Percentiles rank a stretch among this genome's conserved stretches.
phyloP scores from a whole-genome alignment of 805 yeast genomes.

The Yamadazyma olivae region DNA sequence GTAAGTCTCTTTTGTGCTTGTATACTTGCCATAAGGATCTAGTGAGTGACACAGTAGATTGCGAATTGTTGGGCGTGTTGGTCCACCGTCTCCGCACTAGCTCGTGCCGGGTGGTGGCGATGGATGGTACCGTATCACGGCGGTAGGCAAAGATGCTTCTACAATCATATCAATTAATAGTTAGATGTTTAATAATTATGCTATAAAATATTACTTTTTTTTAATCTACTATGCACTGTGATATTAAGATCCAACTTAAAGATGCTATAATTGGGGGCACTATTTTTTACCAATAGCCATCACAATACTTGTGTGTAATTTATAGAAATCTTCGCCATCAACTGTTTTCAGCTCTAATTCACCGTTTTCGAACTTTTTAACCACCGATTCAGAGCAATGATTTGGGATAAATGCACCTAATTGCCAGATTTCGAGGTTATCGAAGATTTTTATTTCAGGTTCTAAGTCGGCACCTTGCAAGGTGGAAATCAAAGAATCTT shows the following conservation, averaged over 20 bases:
- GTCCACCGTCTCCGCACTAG: too few species aligned
- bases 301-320: slow-evolving; percentile 19
- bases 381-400: slow-evolving; percentile 18
- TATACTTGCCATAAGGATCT: slow-evolving; percentile 34
- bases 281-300: slow-evolving; percentile 25
- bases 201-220: too few species aligned
- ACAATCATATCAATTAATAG: too few species aligned
- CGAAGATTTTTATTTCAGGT: slow-evolving; percentile 16
- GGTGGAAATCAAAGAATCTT: slow-evolving; percentile 20
- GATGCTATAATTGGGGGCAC: too few species aligned
- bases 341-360: slow-evolving; percentile 12
- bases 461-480: slow-evolving; percentile 18
- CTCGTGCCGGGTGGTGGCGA: too few species aligned
- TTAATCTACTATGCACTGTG: too few species aligned
- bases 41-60: too few species aligned
- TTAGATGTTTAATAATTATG: too few species aligned
- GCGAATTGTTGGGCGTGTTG: too few species aligned
- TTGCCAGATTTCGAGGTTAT: slow-evolving; percentile 19
- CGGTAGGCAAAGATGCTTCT: too few species aligned
- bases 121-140: too few species aligned
- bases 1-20: slow-evolving; percentile 53
- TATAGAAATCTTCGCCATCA: slow-evolving; percentile 10
- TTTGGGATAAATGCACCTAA: slow-evolving; percentile 18
- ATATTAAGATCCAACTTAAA: too few species aligned
- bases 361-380: slow-evolving; percentile 14